A percentile compares a stretch with the other conserved stretches of the same genome.
Evolutionary conservation across 2,329 filamentous ascomycete genomes (phyloP).

Genomic region (Fusarium tuaranense): DNA sequence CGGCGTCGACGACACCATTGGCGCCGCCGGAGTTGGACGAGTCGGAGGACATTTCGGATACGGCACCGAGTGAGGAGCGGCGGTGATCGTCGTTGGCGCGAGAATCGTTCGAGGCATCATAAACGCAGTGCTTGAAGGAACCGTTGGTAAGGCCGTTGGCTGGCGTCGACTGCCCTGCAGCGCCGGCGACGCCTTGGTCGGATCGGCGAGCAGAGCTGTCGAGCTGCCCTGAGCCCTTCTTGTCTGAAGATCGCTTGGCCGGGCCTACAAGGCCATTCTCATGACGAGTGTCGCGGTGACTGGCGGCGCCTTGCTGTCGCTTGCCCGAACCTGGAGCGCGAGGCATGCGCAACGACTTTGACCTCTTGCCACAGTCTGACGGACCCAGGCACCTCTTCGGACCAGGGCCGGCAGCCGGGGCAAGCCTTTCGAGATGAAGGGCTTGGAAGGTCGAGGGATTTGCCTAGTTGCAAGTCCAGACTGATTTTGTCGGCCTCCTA

Average conservation of each 20-base stretch:
- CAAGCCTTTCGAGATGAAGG: constrained; percentile 43
- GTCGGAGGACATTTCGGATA: constrained; percentile 68
- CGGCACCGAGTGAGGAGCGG: constrained; percentile 62
- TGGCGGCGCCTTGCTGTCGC: constrained; percentile 71
- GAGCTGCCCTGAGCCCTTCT: constrained; percentile 60
- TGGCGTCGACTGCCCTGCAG: constrained; percentile 47
- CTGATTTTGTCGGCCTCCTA: constrained; percentile 24
- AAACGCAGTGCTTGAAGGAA: constrained; percentile 49
- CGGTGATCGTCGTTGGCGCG: constrained; percentile 57
- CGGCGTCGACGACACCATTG: constrained; percentile 56
- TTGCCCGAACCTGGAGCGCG: constrained; percentile 69
- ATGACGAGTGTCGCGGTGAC: constrained; percentile 79
- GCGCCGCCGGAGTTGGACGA: constrained; percentile 57
- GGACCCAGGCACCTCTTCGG: constrained; percentile 50
- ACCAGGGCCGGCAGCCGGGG: constrained; percentile 53
- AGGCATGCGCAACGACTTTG: constrained; percentile 66
- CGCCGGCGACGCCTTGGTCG: constrained; percentile 47
- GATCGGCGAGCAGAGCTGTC: constrained; percentile 53
- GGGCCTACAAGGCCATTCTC: constrained; percentile 86
- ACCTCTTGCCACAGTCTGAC: constrained; percentile 50
- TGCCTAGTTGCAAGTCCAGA: constrained; percentile 21
- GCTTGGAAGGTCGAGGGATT: constrained; percentile 24
- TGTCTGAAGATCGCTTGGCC: constrained; percentile 53
- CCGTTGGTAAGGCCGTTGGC: constrained; percentile 49
- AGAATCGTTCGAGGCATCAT: constrained; percentile 53